phyloP scores from a whole-genome alignment of 257 asterid species.

The Ligustrum vulgare region DNA sequence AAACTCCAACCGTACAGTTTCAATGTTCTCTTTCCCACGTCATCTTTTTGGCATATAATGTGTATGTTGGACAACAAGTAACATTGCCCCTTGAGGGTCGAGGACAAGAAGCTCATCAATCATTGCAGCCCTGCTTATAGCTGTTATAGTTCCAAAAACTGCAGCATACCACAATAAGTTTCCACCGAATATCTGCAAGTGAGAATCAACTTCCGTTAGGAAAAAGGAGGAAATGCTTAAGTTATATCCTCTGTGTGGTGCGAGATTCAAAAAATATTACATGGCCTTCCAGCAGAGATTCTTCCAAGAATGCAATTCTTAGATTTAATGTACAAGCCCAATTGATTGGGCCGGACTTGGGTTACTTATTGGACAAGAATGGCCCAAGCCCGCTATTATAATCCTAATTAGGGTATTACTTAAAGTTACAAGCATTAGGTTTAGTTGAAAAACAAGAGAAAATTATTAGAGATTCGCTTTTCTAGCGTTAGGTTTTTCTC shows the following conservation, averaged over 20 bases:
- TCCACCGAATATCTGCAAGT: slow-evolving; percentile 86
- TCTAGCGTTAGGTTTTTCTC: too few species aligned
- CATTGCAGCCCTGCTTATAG: slow-evolving; percentile 87
- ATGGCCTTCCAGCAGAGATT: slow-evolving; percentile 99
- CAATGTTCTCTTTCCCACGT: slow-evolving; percentile 91
- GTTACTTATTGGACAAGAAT: too few species aligned
- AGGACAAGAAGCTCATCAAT: slow-evolving; percentile 79
- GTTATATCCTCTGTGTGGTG: not conserved
- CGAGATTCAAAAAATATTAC: slow-evolving; percentile 41
- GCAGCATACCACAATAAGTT: slow-evolving; percentile 98
- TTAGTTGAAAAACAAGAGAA: too few species aligned
- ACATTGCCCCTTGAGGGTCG: slow-evolving; percentile 83
- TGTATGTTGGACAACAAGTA: slow-evolving; percentile 80
- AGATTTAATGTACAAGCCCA: too few species aligned
- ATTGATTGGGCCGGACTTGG: too few species aligned
- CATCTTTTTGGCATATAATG: slow-evolving; percentile 97
- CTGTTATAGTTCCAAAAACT: slow-evolving; percentile 95
- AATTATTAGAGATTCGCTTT: too few species aligned
- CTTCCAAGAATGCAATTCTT: slow-evolving; percentile 92
- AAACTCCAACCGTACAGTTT: slow-evolving; percentile 67
- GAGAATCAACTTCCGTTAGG: slow-evolving; percentile 21
- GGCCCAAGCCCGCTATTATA: too few species aligned
- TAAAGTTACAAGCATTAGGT: too few species aligned
- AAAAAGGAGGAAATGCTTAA: slow-evolving; percentile 1
- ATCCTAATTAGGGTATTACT: too few species aligned